Conservation (phyloP, 257 asterid species). For the Dorcoceras hygrometricum region DNA sequence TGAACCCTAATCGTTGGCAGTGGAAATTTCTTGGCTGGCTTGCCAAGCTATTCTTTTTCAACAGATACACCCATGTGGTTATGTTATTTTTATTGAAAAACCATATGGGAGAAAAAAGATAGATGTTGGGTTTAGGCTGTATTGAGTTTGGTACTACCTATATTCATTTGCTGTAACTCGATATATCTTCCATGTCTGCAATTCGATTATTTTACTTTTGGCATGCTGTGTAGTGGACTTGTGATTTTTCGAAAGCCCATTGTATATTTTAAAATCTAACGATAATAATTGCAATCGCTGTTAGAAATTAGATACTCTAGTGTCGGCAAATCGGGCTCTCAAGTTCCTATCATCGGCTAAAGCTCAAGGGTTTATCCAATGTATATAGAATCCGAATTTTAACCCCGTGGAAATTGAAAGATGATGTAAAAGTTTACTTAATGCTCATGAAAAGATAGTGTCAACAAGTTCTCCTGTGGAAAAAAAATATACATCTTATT, state of each 20-base stretch:
- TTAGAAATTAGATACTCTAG: too few species aligned
- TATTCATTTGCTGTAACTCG: slow-evolving; percentile 19
- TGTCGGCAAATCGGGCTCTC: too few species aligned
- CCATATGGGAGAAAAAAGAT: slow-evolving; percentile 46
- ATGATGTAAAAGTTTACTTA: too few species aligned
- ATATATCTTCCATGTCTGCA: neutral
- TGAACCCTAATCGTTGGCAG: slow-evolving; percentile 33
- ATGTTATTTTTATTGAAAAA: slow-evolving; percentile 55
- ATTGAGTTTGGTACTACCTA: slow-evolving; percentile 33
- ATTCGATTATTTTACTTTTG: too few species aligned
- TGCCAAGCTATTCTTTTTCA: slow-evolving; percentile 46
- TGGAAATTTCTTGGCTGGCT: slow-evolving; percentile 26
- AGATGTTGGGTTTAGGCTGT: slow-evolving; percentile 28
- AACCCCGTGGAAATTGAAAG: too few species aligned
- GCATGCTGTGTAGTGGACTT: neutral
- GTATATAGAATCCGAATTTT: too few species aligned
- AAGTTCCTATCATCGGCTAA: too few species aligned
- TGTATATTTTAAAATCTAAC: too few species aligned
- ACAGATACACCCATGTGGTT: slow-evolving; percentile 47
- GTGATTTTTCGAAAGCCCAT: too few species aligned
- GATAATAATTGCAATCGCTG: too few species aligned
- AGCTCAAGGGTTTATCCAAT: too few species aligned
- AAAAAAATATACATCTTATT: neutral
- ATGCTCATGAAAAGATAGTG: too few species aligned
- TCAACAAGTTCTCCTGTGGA: neutral